phyloP scores from a whole-genome alignment of 2,329 filamentous ascomycete species.

The Sporothrix luriei region DNA sequence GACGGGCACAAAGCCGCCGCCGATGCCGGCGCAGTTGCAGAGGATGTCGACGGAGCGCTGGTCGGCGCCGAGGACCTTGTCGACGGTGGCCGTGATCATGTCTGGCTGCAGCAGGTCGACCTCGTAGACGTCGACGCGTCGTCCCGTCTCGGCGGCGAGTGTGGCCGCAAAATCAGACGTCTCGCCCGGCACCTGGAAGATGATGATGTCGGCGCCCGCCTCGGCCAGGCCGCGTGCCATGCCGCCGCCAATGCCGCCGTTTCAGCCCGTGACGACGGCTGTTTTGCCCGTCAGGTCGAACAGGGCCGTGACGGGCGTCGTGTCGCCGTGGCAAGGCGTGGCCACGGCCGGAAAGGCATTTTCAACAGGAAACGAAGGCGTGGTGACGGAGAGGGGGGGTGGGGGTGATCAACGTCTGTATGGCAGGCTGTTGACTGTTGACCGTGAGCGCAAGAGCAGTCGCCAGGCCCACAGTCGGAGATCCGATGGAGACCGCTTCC shows the following conservation, averaged over 20 bases:
- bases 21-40: slow-evolving; percentile 13
- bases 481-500: background rate
- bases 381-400: background rate
- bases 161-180: slow-evolving; percentile 27
- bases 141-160: background rate
- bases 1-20: slow-evolving; percentile 2
- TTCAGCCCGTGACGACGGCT: slow-evolving; percentile 21
- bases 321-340: slow-evolving; percentile 23
- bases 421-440: no score
- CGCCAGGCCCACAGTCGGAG: background rate
- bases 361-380: slow-evolving; percentile 21
- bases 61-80: background rate
- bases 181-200: slow-evolving; percentile 34
- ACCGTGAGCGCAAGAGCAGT: no score
- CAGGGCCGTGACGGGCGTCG: slow-evolving; percentile 21
- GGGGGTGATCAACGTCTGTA: no score
- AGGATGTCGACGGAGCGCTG: background rate
- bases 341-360: slow-evolving; percentile 2
- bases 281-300: slow-evolving; percentile 26
- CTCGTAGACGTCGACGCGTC: slow-evolving; percentile 16
- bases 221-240: slow-evolving; percentile 25
- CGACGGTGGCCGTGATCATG: background rate
- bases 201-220: slow-evolving; percentile 30
- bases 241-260: slow-evolving; percentile 25
- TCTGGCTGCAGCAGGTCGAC: slow-evolving; percentile 6